Evolutionary conservation across 257 asterid species (phyloP), one percentile per base, ranked within the genome.

Genomic region (Nicotiana noctiflora): DNA sequence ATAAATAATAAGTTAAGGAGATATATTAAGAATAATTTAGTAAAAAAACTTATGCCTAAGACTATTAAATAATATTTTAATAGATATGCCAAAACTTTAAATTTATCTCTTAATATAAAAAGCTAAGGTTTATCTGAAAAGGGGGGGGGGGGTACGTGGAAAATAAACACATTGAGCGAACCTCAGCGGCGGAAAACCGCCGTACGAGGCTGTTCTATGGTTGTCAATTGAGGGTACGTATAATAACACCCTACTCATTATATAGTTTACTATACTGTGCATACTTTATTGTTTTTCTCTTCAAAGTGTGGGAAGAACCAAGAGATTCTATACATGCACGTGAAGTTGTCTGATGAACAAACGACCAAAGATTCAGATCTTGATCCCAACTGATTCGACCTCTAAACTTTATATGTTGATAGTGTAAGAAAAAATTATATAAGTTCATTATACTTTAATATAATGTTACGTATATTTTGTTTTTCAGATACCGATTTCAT

Each of bases 321-420:
- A 51, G 56, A 51, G 17, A 51, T 2, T 5, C 12, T 15, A 2
- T 31, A 0, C 13, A 17, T 19, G 27, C 83, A 83, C 83, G 81
- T 29, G 86, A 40, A 63, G 29, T 32, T 79, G 86, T 80, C 83
- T 34, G 21, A 18, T 49, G 27, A 83, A 62, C 74, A 44, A 63
- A 65, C 79, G 79, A 83, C 81, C 79, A 81, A 27, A 32, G 25
- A 65, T 65, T 65, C 1, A 65, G 27, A 65, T 65, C 72, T 32
- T 62, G 68, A 62, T 62, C 37, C 40, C 15, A 65, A 31, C 18
- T 17, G 6, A 65, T 31, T 31, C 52, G 3, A 2, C 49, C 3
- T 13, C 13, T 51, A n/a, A 56, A 4, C 7, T 56, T 5, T 15
- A 53, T 52, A 52, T 18, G 14, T 51, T 51, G 7, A 2, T 7